Conservation (phyloP, 768 basidiomycete species). For the Psilocybe sp. region DNA sequence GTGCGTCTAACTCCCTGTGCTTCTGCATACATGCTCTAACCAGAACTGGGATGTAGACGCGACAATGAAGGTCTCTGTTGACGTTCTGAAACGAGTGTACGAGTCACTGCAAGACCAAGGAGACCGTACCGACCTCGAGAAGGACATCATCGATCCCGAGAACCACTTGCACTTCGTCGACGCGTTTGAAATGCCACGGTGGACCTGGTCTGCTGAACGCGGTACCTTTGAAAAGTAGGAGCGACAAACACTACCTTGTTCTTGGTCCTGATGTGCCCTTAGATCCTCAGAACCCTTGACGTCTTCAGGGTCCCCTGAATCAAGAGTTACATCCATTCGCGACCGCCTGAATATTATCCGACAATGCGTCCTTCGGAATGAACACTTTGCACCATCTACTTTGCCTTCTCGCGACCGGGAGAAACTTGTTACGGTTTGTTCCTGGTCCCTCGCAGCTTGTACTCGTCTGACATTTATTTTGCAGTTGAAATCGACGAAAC, state of each 20-base stretch:
- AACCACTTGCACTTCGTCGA: constrained; percentile 81
- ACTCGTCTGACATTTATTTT: background rate
- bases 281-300: constrained; percentile 57
- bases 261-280: constrained; percentile 2
- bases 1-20: constrained; percentile 30
- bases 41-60: constrained; percentile 57
- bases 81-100: constrained; percentile 69
- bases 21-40: background rate
- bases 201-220: constrained; percentile 86
- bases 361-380: constrained; percentile 91
- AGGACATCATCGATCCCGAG: constrained; percentile 73
- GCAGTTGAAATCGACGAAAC: constrained; percentile 93
- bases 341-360: constrained; percentile 89
- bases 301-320: constrained; percentile 81
- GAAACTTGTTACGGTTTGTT: constrained; percentile 70
- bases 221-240: constrained; percentile 86
- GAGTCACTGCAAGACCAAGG: constrained; percentile 70
- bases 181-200: constrained; percentile 94
- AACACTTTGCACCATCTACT: constrained; percentile 96
- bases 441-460: background rate
- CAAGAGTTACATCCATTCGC: constrained; percentile 73
- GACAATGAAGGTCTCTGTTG: constrained; percentile 75
- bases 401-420: constrained; percentile 86
- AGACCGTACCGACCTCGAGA: constrained; percentile 44
- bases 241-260: background rate